Conservation (phyloP, 2,329 filamentous ascomycete genomes). For the Aspergillus sp. region DNA sequence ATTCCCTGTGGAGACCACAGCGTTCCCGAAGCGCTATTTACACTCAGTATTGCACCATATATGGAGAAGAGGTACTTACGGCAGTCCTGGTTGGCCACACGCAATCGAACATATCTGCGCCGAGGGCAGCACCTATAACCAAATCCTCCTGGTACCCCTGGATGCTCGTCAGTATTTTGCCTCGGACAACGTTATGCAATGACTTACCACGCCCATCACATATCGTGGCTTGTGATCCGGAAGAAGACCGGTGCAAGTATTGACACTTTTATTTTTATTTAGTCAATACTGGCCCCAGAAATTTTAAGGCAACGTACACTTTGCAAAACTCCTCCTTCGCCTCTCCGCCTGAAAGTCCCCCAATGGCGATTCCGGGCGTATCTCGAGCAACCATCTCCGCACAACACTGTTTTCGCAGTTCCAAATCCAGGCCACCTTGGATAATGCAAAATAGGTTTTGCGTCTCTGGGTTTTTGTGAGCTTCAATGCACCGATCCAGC, state of each 20-base stretch:
- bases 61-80: slow-evolving; percentile 39
- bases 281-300: slow-evolving; percentile 9
- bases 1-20: slow-evolving; percentile 77
- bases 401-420: slow-evolving; percentile 81
- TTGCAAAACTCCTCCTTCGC: slow-evolving; percentile 90
- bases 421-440: slow-evolving; percentile 87
- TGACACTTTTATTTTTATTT: slow-evolving; percentile 52
- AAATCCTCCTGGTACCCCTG: slow-evolving; percentile 92
- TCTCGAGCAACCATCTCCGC: slow-evolving; percentile 82
- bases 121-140: slow-evolving; percentile 87
- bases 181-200: background rate
- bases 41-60: background rate
- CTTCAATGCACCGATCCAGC: slow-evolving; percentile 91
- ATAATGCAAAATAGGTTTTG: slow-evolving; percentile 99
- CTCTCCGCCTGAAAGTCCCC: slow-evolving; percentile 90
- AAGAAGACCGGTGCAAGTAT: slow-evolving; percentile 78
- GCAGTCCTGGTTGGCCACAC: slow-evolving; percentile 98
- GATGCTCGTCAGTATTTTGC: slow-evolving; percentile 16
- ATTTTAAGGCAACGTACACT: slow-evolving; percentile 51
- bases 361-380: slow-evolving; percentile 95
- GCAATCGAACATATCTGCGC: slow-evolving; percentile 99
- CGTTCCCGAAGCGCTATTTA: slow-evolving; percentile 79
- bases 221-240: slow-evolving; percentile 95
- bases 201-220: slow-evolving; percentile 85
- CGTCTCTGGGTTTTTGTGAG: slow-evolving; percentile 75